Evolutionary conservation across 768 basidiomycete genomes (phyloP), one percentile per base, ranked within the genome.

Genomic region (Mycena olivaceomarginata): DNA sequence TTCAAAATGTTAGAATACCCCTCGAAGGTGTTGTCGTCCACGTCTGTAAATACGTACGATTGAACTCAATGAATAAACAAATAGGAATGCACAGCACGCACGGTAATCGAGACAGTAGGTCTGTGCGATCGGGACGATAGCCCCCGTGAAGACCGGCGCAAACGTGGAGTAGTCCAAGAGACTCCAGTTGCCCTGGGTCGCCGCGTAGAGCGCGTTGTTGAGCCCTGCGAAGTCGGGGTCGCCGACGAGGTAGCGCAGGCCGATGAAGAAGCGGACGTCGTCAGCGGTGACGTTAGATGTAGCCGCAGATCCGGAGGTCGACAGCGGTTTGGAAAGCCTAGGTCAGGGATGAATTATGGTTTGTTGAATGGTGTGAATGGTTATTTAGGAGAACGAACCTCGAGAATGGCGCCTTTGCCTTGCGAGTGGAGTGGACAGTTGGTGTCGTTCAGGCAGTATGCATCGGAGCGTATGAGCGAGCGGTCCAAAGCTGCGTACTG

Each of bases 21-120:
- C 48, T 74, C 67, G 53, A 74, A 74, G 64, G 72, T 74, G 48
- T 74, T 74, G 37, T 74, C 41, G 67, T 74, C 72, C 45, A 74
- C 25, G 16, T 74, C 72, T 74, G 20, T 25, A 70, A 16, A 57
- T 18, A 68, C 20, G n/a, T 46, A 74, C 45, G 37, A 48, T 45
- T 39, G 7, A 31, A 20, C 45, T 62, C 60, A 71, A 64, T 46
- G 48, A 70, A 70, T 18, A 62, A 46, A 46, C 10, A 40, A 18
- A 59, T 59, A 43, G 40, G 68, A 57, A 43, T n/a, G 9, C 20
- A n/a, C n/a, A 39, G 56, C 18, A 72, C 70, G 48, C 45, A 72
- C 70, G 63, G 15, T 72, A 72, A 72, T 72, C 70, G 8, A 72
- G 43, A 65, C 70, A 72, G 48, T 72, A 72, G 16, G 70, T 72